Conservation (phyloP, 176 grass and related monocot species). For the Avena sativa region DNA sequence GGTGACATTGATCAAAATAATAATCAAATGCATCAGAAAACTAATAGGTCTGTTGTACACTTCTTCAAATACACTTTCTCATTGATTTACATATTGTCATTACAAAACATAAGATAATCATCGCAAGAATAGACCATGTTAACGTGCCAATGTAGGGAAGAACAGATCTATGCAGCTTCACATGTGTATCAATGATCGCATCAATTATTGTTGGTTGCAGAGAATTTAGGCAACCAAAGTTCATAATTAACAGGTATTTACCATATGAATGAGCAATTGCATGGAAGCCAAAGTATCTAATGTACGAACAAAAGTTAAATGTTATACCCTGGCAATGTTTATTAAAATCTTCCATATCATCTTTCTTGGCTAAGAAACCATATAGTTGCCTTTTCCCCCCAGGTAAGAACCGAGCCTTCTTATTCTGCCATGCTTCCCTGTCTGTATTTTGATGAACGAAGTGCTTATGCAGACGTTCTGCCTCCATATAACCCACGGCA, state of each 20-base stretch:
- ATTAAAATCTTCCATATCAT: slow-evolving; percentile 86
- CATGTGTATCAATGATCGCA: neutral
- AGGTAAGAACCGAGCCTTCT: slow-evolving; percentile 53
- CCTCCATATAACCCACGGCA: slow-evolving; percentile 77
- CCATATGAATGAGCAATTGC: slow-evolving; percentile 26
- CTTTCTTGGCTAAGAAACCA: slow-evolving; percentile 80
- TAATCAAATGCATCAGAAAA: slow-evolving; percentile 5
- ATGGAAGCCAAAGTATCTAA: slow-evolving; percentile 1
- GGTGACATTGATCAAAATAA: neutral
- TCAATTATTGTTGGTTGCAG: neutral
- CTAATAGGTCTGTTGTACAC: neutral
- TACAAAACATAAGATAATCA: neutral
- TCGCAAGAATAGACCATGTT: neutral
- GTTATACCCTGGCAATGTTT: slow-evolving; percentile 67
- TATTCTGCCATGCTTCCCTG: slow-evolving; percentile 61
- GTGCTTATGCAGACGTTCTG: slow-evolving; percentile 78
- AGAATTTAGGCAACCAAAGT: neutral
- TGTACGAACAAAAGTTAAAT: slow-evolving; percentile 9
- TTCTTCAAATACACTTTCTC: slow-evolving; percentile 13
- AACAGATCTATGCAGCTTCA: neutral
- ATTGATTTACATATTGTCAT: neutral
- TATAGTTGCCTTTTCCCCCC: slow-evolving; percentile 82
- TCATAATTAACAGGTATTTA: slow-evolving; percentile 21
- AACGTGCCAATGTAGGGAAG: neutral
- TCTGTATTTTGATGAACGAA: slow-evolving; percentile 74